Conservation (phyloP, 139 green algal species). For the Tetraselmis chui region DNA sequence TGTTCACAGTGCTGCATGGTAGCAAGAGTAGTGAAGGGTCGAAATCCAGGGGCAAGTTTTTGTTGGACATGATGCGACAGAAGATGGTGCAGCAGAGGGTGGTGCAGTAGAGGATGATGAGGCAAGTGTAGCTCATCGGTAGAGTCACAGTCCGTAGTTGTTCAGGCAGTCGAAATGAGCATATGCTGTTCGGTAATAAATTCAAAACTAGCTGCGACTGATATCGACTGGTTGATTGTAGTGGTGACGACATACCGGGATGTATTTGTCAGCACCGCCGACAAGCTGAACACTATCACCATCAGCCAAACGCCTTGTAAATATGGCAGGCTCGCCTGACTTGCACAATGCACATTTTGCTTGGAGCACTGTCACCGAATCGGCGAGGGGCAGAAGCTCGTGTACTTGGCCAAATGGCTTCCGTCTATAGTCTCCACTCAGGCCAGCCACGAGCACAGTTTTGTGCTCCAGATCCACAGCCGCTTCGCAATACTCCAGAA, state of each 20-base stretch:
- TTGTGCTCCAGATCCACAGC: slow-evolving; percentile 61
- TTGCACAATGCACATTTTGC: background rate
- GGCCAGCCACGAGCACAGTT: slow-evolving; percentile 54
- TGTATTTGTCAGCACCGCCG: slow-evolving; percentile 75
- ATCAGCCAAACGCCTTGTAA: slow-evolving; percentile 59
- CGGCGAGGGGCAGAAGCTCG: background rate
- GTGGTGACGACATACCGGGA: slow-evolving; percentile 67
- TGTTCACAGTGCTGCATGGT: too few species aligned
- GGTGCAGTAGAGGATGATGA: too few species aligned
- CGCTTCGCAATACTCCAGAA: slow-evolving; percentile 51
- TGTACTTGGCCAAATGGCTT: slow-evolving; percentile 47
- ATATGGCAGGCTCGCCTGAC: slow-evolving; percentile 29
- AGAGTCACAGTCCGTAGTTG: too few species aligned
- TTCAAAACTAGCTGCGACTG: too few species aligned
- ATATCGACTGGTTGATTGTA: too few species aligned
- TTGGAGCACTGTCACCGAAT: background rate
- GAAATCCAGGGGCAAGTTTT: too few species aligned
- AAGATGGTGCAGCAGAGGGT: too few species aligned
- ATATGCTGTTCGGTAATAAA: too few species aligned
- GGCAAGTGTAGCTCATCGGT: too few species aligned
- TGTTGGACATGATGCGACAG: too few species aligned
- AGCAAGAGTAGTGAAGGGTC: too few species aligned
- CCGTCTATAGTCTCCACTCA: slow-evolving; percentile 67
- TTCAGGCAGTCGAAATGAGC: too few species aligned
- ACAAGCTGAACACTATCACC: slow-evolving; percentile 56